A percentile compares a stretch with the other conserved stretches of the same genome.
These are phyloP conservation scores for Polyrhizophydium stewartii DNA, from an alignment of 371 early-diverging fungal species.

Conservation along the genomic window DNA sequence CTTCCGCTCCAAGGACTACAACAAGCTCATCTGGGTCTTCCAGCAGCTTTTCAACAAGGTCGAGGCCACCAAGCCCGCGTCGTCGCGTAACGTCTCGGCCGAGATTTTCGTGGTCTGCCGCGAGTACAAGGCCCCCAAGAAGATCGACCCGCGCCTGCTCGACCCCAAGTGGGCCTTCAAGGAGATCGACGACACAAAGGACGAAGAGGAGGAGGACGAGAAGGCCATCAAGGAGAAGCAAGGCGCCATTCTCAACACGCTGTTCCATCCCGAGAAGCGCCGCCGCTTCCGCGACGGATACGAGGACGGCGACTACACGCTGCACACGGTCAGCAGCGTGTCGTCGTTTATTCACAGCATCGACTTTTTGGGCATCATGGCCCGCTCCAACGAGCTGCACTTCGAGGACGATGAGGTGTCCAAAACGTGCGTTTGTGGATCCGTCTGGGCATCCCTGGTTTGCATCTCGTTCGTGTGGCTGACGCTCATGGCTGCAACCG, in stretches of 20 bases:
- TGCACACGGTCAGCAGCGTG: slow-evolving; percentile 65
- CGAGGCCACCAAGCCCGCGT: slow-evolving; percentile 99
- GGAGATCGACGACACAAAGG: slow-evolving; percentile 60
- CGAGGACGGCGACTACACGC: slow-evolving; percentile 88
- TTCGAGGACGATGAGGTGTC: slow-evolving; percentile 50
- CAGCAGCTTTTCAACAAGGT: slow-evolving; percentile 97
- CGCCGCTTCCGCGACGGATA: slow-evolving; percentile 93
- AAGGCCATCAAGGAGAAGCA: slow-evolving; percentile 42
- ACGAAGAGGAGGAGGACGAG: slow-evolving; percentile 44
- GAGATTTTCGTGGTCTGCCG: slow-evolving; percentile 99
- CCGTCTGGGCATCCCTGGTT: neutral
- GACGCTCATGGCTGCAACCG: too few relatives aligned
- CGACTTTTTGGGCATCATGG: slow-evolving; percentile 77
- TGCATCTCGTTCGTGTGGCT: neutral
- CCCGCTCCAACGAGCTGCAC: slow-evolving; percentile 64
- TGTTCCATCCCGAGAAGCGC: slow-evolving; percentile 66
- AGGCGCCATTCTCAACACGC: slow-evolving; percentile 49
- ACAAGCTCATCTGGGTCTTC: slow-evolving; percentile 96
- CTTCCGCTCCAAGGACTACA: slow-evolving; percentile 99
- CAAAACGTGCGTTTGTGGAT: slow-evolving; percentile 3
- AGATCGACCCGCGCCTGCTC: slow-evolving; percentile 92
- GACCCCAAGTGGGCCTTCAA: slow-evolving; percentile 95
- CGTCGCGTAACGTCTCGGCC: slow-evolving; percentile 99
- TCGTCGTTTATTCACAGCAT: slow-evolving; percentile 72
- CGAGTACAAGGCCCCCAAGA: slow-evolving; percentile 91